A percentile compares a stretch with the other conserved stretches of the same genome.
phyloP scores from a whole-genome alignment of 345 rosid genomes.

The Salix purpurea region DNA sequence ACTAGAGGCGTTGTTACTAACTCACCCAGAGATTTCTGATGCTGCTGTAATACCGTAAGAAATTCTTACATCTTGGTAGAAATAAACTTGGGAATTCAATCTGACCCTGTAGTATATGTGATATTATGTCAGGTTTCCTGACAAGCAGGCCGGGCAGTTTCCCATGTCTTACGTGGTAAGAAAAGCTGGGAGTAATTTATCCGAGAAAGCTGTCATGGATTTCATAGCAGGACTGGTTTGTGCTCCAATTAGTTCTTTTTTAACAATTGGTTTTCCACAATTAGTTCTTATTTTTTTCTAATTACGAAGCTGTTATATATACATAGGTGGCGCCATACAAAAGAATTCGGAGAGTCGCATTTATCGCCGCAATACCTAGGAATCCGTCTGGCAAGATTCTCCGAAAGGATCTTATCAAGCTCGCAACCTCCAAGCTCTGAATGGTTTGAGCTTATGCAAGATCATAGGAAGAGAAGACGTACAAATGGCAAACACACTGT shows the following conservation, averaged over 20 bases:
- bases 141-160: slow-evolving; percentile 70
- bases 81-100: neutral
- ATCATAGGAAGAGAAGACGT: neutral
- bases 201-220: slow-evolving; percentile 52
- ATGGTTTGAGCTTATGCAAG: neutral
- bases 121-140: slow-evolving; percentile 55
- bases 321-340: slow-evolving; percentile 81
- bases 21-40: slow-evolving; percentile 67
- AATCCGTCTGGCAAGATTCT: slow-evolving; percentile 81
- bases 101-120: neutral
- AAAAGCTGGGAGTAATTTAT: slow-evolving; percentile 45
- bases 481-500: neutral
- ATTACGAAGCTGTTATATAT: neutral
- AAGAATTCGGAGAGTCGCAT: slow-evolving; percentile 57
- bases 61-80: neutral
- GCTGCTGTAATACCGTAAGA: slow-evolving; percentile 86
- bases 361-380: slow-evolving; percentile 60
- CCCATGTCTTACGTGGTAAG: slow-evolving; percentile 86
- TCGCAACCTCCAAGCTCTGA: slow-evolving; percentile 73
- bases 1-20: slow-evolving; percentile 70
- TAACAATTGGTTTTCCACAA: neutral
- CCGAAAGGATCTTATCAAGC: slow-evolving; percentile 74
- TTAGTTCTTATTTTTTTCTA: neutral
- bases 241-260: neutral
- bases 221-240: slow-evolving; percentile 63